Evolutionary conservation across 768 basidiomycete genomes (phyloP).

Genomic region (Suillus lakei): DNA sequence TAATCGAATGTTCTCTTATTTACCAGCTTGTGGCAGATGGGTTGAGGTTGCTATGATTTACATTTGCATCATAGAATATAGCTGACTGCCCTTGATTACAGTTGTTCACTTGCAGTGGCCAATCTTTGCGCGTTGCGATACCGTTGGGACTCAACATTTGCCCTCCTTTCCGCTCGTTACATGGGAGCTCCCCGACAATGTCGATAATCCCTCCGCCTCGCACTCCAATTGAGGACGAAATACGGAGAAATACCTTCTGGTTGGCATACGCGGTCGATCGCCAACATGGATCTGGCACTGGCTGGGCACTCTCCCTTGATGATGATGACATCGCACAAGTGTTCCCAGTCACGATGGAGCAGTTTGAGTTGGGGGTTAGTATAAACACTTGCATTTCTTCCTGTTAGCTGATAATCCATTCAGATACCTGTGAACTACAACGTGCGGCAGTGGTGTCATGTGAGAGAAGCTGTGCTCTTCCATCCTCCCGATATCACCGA

Average conservation of each 20-base stretch:
- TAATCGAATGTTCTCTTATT: not conserved
- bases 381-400: conserved; percentile 5
- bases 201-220: conserved; percentile 64
- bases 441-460: conserved; percentile 72
- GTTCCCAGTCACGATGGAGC: conserved; percentile 63
- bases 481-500: conserved; percentile 70
- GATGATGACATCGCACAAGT: conserved; percentile 77
- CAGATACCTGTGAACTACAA: conserved; percentile 53
- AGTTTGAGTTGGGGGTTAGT: conserved; percentile 66
- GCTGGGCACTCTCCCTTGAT: conserved; percentile 73
- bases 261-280: conserved; percentile 72
- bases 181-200: conserved; percentile 58
- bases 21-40: conserved; percentile 52
- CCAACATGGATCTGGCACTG: conserved; percentile 67
- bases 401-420: conserved; percentile 12
- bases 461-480: conserved; percentile 58
- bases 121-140: conserved; percentile 59
- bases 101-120: conserved; percentile 65
- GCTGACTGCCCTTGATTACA: conserved; percentile 30
- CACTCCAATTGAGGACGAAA: conserved; percentile 71
- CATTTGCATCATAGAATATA: not conserved
- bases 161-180: conserved; percentile 67
- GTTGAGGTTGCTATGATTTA: conserved; percentile 56
- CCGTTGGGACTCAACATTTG: conserved; percentile 75
- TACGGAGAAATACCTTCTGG: conserved; percentile 75